Conservation (phyloP, 2,329 filamentous ascomycete species). For the Xylariomycetidae sp. region DNA sequence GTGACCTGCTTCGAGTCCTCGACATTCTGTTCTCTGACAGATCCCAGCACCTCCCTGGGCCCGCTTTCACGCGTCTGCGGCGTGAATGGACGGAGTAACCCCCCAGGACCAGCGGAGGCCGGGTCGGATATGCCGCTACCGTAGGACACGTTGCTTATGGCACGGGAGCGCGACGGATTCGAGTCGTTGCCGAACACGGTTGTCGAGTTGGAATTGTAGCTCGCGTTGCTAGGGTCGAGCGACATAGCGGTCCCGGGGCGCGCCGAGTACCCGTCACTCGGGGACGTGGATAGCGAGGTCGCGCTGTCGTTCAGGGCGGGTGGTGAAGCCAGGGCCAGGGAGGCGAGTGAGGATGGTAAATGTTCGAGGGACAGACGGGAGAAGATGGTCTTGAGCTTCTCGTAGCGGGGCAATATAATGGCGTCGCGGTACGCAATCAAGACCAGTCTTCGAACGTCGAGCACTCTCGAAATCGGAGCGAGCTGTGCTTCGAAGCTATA, state of each 20-base stretch:
- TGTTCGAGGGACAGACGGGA: constrained; percentile 84
- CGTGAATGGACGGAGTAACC: constrained; percentile 45
- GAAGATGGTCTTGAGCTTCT: constrained; percentile 82
- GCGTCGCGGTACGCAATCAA: constrained; percentile 83
- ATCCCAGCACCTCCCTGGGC: constrained; percentile 21
- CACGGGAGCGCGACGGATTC: constrained; percentile 57
- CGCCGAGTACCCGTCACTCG: constrained; percentile 28
- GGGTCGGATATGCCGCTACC: constrained; percentile 42
- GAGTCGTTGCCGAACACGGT: constrained; percentile 68
- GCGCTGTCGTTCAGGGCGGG: constrained; percentile 39
- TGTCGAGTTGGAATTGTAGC: constrained; percentile 73
- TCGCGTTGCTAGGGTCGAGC: constrained; percentile 67
- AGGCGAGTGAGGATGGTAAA: constrained; percentile 47
- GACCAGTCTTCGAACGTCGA: constrained; percentile 86
- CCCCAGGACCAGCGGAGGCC: constrained; percentile 30
- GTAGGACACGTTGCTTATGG: constrained; percentile 78
- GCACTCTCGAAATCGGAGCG: constrained; percentile 46
- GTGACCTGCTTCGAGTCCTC: constrained; percentile 76
- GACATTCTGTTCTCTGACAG: constrained; percentile 51
- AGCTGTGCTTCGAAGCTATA: constrained; percentile 33
- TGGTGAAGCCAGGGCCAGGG: constrained; percentile 48
- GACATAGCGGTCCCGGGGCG: constrained; percentile 71
- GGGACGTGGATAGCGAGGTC: constrained; percentile 44
- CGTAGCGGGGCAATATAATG: constrained; percentile 83
- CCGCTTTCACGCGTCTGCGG: constrained; percentile 31